These are phyloP conservation scores for Chlamydomonas incerta DNA, from an alignment of 139 green algal genomes.

Conservation along the genomic window DNA sequence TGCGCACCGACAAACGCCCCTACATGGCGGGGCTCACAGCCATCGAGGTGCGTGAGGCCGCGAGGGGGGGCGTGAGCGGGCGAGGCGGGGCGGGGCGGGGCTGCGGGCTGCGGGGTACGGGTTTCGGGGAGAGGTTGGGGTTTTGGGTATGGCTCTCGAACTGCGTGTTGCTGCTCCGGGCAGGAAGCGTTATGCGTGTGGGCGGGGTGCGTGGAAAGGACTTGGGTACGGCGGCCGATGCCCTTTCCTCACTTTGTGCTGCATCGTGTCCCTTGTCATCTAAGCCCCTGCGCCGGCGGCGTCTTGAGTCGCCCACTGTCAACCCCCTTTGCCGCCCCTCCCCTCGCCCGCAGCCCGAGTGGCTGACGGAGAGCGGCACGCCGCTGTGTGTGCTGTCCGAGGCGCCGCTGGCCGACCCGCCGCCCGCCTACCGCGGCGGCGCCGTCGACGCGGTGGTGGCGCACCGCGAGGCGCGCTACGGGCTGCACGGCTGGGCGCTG, in stretches of 20 bases:
- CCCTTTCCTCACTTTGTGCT: too few species aligned
- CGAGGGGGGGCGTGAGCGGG: too few species aligned
- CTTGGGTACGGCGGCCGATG: too few species aligned
- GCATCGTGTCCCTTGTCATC: too few species aligned
- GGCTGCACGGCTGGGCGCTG: conserved; percentile 85
- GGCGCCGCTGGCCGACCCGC: conserved; percentile 65
- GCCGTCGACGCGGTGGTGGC: conserved; percentile 77
- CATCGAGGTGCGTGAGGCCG: conserved; percentile 71
- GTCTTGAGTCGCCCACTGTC: background rate
- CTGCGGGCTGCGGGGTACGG: too few species aligned
- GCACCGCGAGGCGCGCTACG: conserved; percentile 81
- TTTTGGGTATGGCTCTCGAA: too few species aligned
- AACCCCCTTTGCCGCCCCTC: background rate
- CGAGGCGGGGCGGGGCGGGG: too few species aligned
- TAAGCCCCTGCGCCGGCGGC: too few species aligned
- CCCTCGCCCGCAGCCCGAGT: conserved; percentile 47
- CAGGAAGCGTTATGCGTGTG: too few species aligned
- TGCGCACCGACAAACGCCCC: conserved; percentile 84
- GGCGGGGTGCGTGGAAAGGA: too few species aligned
- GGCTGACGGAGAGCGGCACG: conserved; percentile 60
- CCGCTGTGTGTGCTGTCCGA: conserved; percentile 69
- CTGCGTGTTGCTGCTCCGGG: too few species aligned
- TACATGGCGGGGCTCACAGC: conserved; percentile 88
- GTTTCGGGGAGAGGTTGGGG: too few species aligned
- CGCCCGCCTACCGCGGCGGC: conserved; percentile 67